A percentile compares a stretch with the other conserved stretches of the same genome.
Evolutionary conservation across 345 rosid species (phyloP).

Genomic region (Salix arbutifolia): DNA sequence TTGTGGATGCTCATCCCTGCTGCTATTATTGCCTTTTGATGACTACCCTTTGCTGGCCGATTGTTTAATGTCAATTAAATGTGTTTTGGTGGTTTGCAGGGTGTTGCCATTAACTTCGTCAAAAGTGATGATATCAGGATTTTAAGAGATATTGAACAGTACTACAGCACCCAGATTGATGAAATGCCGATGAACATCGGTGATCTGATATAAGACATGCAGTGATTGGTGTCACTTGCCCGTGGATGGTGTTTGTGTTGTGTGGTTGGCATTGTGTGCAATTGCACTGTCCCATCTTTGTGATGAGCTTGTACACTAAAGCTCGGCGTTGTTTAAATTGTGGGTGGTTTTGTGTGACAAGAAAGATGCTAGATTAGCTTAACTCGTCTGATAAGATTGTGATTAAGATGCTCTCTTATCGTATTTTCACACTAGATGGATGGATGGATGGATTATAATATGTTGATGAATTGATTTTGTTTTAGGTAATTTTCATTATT

Average conservation of each 20-base stretch:
- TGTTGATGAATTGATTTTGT: background rate
- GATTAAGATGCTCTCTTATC: background rate
- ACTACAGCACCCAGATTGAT: conserved; percentile 90
- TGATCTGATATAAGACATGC: conserved; percentile 50
- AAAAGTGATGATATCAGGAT: conserved; percentile 86
- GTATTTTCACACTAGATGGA: background rate
- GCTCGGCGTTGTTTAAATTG: background rate
- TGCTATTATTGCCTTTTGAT: background rate
- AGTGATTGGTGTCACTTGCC: background rate
- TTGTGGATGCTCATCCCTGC: background rate
- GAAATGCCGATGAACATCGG: conserved; percentile 96
- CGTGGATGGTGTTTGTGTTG: background rate
- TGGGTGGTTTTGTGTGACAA: background rate
- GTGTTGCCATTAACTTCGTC: conserved; percentile 88
- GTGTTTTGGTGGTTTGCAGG: conserved; percentile 35
- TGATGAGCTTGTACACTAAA: background rate
- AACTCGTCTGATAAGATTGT: background rate
- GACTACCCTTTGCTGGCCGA: background rate
- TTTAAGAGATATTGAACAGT: conserved; percentile 81
- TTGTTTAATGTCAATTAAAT: background rate
- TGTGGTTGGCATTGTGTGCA: background rate
- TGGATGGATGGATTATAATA: background rate
- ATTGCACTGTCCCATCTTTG: background rate
- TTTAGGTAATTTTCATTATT: background rate
- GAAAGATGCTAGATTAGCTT: background rate